These are phyloP conservation scores for Plasmodium vivax DNA, from an alignment of 169 alveolate species.

Conservation along the genomic window DNA sequence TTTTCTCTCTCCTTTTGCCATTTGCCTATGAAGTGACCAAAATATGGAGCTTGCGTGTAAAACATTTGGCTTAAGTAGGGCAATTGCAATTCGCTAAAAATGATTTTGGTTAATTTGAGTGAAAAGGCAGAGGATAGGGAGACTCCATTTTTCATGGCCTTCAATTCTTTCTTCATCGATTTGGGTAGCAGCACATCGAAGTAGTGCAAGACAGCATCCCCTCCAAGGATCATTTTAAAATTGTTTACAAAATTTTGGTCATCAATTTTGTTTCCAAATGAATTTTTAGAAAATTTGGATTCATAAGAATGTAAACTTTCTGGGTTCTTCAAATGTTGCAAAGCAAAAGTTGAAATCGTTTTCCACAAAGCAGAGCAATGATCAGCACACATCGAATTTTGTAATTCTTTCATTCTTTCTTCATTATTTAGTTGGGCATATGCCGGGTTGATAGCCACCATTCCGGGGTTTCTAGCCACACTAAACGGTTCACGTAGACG, in stretches of 20 bases:
- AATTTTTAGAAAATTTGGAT: conserved; percentile 75
- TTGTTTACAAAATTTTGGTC: conserved; percentile 81
- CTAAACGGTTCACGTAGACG: conserved; percentile 57
- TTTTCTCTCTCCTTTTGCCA: conserved; percentile 83
- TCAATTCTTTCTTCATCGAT: conserved; percentile 81
- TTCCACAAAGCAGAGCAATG: conserved; percentile 86
- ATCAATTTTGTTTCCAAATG: conserved; percentile 78
- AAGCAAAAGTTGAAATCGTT: conserved; percentile 80
- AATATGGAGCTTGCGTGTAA: conserved; percentile 85
- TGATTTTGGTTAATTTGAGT: conserved; percentile 78
- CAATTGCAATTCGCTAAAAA: conserved; percentile 78
- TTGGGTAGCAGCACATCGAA: conserved; percentile 83
- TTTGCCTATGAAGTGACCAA: conserved; percentile 83
- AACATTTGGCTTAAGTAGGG: conserved; percentile 80
- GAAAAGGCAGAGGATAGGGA: conserved; percentile 82
- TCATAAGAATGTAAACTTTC: conserved; percentile 83
- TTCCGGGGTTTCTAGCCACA: conserved; percentile 77
- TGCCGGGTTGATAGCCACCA: conserved; percentile 77
- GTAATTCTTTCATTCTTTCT: conserved; percentile 82
- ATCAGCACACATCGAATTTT: conserved; percentile 85
- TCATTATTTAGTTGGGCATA: conserved; percentile 79
- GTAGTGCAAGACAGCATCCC: conserved; percentile 83
- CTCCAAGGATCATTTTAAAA: conserved; percentile 82
- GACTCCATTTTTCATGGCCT: conserved; percentile 84
- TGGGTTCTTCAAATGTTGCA: conserved; percentile 83